Evolutionary conservation across 371 early-diverging fungal genomes (phyloP).

Genomic region (Parasitella parasitica): DNA sequence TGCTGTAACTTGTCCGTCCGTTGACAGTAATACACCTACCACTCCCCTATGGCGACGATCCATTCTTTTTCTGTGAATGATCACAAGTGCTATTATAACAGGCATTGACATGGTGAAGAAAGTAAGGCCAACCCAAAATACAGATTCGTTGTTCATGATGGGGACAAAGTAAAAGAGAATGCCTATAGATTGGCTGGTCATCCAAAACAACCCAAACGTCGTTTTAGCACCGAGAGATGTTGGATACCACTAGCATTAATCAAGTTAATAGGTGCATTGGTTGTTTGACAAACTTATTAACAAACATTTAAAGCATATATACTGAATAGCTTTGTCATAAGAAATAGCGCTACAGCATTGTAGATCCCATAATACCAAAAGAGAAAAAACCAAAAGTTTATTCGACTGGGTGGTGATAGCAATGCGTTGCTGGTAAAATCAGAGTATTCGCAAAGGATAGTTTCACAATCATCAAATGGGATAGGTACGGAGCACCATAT

Average conservation of each 20-base stretch:
- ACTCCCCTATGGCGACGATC: conserved; percentile 9
- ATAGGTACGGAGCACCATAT: conserved; percentile 39
- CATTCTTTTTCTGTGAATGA: conserved; percentile 50
- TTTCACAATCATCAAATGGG: conserved; percentile 31
- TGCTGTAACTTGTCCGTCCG: neutral
- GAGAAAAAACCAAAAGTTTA: conserved; percentile 77
- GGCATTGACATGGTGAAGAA: conserved; percentile 72
- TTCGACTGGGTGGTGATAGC: conserved; percentile 26
- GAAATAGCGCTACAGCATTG: conserved; percentile 66
- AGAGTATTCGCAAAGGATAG: conserved; percentile 16
- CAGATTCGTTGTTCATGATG: conserved; percentile 46
- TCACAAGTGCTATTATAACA: conserved; percentile 59
- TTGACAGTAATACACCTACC: neutral
- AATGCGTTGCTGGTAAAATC: conserved; percentile 11
- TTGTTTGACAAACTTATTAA: conserved; percentile 4
- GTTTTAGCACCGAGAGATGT: conserved; percentile 55
- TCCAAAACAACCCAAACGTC: conserved; percentile 67
- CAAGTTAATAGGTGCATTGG: neutral
- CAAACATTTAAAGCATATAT: conserved; percentile 66
- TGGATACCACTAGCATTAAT: conserved; percentile 65
- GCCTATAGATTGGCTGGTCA: conserved; percentile 58
- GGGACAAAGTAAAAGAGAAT: conserved; percentile 53
- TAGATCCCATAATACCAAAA: conserved; percentile 77
- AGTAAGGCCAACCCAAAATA: conserved; percentile 71
- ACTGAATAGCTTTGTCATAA: conserved; percentile 73